Conservation (phyloP, 169 alveolate genomes). For the Plasmodium yoelii region DNA sequence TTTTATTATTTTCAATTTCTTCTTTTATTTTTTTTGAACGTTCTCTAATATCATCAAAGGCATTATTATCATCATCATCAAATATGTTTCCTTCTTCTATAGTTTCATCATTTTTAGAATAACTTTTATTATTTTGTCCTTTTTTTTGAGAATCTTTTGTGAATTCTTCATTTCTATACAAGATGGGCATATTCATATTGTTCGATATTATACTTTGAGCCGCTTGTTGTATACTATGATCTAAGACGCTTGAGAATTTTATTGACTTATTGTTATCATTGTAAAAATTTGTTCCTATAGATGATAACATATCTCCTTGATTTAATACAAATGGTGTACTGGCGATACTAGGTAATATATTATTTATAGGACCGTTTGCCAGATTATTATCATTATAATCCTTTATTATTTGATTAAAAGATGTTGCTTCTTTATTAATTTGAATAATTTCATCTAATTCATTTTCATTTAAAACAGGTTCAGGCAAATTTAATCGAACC, state of each 20-base stretch:
- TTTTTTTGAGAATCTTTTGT: too few species aligned
- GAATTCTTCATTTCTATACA: not conserved
- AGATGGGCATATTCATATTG: constrained; percentile 34
- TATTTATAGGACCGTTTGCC: constrained; percentile 15
- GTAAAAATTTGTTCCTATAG: constrained; percentile 44
- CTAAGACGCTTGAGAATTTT: constrained; percentile 52
- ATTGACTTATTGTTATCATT: constrained; percentile 36
- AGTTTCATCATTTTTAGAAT: not conserved
- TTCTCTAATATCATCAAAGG: constrained; percentile 6
- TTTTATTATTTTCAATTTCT: constrained; percentile 33
- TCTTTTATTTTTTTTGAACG: constrained; percentile 24
- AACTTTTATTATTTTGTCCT: not conserved
- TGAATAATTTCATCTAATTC: constrained; percentile 71
- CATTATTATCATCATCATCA: constrained; percentile 15
- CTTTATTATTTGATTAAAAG: constrained; percentile 58
- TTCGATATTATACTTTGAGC: constrained; percentile 51
- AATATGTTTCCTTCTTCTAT: too few species aligned
- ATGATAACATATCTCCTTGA: constrained; percentile 34
- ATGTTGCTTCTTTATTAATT: constrained; percentile 64
- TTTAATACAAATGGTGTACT: constrained; percentile 51
- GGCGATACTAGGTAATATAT: constrained; percentile 51
- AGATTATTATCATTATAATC: constrained; percentile 42
- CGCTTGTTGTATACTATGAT: constrained; percentile 53
- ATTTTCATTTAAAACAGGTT: constrained; percentile 62
- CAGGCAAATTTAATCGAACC: constrained; percentile 56